A percentile compares a stretch with the other conserved stretches of the same genome.
phyloP scores from a whole-genome alignment of 2,329 filamentous ascomycete species.

The Fusarium albosuccineum region DNA sequence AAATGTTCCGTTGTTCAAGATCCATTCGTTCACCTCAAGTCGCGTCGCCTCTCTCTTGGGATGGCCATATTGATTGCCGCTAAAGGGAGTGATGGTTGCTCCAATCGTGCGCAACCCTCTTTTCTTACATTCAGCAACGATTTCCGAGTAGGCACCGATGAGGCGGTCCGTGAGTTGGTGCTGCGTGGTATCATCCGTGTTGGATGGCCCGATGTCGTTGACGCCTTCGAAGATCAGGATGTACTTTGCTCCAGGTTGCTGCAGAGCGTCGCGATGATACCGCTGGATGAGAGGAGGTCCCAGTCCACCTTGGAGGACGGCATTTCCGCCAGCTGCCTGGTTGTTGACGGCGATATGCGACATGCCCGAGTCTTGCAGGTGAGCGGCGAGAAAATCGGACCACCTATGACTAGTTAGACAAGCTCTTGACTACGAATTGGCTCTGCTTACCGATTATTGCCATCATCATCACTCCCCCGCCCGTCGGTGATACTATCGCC shows the following conservation, averaged over 20 bases:
- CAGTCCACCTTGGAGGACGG: slow-evolving; percentile 28
- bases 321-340: slow-evolving; percentile 33
- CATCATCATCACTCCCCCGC: slow-evolving; percentile 32
- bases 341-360: slow-evolving; percentile 33
- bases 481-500: slow-evolving; percentile 37
- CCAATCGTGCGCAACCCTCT: slow-evolving; percentile 13
- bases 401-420: slow-evolving; percentile 8
- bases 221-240: slow-evolving; percentile 28
- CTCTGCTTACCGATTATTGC: slow-evolving; percentile 22
- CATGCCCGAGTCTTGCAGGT: slow-evolving; percentile 18
- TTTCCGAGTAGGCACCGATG: slow-evolving; percentile 16
- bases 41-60: slow-evolving; percentile 20
- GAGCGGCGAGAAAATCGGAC: slow-evolving; percentile 28
- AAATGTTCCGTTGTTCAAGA: slow-evolving; percentile 19
- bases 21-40: slow-evolving; percentile 28
- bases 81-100: slow-evolving; percentile 26
- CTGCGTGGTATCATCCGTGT: slow-evolving; percentile 17
- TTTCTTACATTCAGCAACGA: slow-evolving; percentile 9
- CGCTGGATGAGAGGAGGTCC: slow-evolving; percentile 28
- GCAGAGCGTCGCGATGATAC: slow-evolving; percentile 28
- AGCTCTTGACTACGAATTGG: rapidly evolving
- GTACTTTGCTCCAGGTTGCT: slow-evolving; percentile 24
- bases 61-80: slow-evolving; percentile 27
- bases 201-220: slow-evolving; percentile 27
- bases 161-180: slow-evolving; percentile 9